Evolutionary conservation across 805 yeast genomes (phyloP), one percentile per base, ranked within the genome.

Genomic region (Pichia rugopelliculosa): DNA sequence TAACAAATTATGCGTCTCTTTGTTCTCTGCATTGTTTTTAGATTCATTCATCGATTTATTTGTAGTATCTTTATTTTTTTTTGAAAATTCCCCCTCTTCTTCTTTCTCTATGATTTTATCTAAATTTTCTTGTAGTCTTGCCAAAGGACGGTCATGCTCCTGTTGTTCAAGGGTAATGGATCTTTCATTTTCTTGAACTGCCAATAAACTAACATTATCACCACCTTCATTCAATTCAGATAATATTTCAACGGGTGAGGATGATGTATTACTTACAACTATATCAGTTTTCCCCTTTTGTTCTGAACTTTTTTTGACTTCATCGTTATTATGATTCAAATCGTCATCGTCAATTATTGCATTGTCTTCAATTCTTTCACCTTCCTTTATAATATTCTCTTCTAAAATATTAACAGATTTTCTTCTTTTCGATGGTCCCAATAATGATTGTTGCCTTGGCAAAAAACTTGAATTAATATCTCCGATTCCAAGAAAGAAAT

Each of bases 401-500:
- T 81, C 84, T 37, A 82, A 58, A 41, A 71, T 70, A 6, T 76
- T 84, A 40, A 82, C 73, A 0, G 82, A 72, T 48, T 73, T 76
- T 36, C 84, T 61, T 56, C 78, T 72, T 53, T 79, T 81, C 0
- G 82, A 73, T 7, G 93, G 90, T 1, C 87, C 86, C 30, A 74
- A 46, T 20, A 73, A 45, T 9, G 69, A 67, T 53, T 73, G 80
- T 52, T 88, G 87, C 58, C 87, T 82, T 0, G 99, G 98, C 47
- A 93, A 69, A 60, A 89, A 89, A 55, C 88, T 83, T 20, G 96
- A 87, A 59, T 93, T 93, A 59, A 93, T 93, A 69, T 93, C 99
- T 25, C 99, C 99, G 48, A 91, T 88, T 11, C 98, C 98, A 34
- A 90, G 95, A 59, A 93, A 93, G 58, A 93, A 93, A 62, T 87